Evolutionary conservation across 73 alveolate species (phyloP).

Genomic region (Paramecium sonneborni): DNA sequence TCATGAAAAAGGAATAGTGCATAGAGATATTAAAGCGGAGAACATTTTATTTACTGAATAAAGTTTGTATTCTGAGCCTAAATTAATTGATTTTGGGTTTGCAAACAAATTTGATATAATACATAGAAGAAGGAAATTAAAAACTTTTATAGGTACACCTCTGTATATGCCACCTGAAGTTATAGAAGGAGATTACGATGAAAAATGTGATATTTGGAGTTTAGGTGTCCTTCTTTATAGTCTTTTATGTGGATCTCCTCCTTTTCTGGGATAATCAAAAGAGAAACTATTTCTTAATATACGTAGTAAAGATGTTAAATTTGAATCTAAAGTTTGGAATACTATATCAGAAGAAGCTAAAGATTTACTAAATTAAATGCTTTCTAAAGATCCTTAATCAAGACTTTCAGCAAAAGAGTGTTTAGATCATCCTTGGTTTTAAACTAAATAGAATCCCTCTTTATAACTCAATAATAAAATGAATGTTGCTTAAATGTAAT

Average conservation of each 20-base stretch:
- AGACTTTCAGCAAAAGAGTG: conserved; percentile 86
- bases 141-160: conserved; percentile 48
- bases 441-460: not conserved
- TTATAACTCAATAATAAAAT: not conserved
- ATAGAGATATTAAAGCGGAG: conserved; percentile 98
- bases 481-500: not conserved
- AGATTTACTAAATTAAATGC: conserved; percentile 86
- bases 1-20: conserved; percentile 91
- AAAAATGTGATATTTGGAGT: conserved; percentile 72
- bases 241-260: conserved; percentile 42
- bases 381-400: conserved; percentile 79
- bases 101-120: conserved; percentile 73
- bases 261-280: conserved; percentile 11
- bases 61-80: conserved; percentile 83
- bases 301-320: not conserved
- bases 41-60: conserved; percentile 87
- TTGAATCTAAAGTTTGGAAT: conserved; percentile 49
- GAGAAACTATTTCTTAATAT: not conserved
- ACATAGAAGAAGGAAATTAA: conserved; percentile 50
- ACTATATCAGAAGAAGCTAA: conserved; percentile 77
- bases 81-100: conserved; percentile 96
- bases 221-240: conserved; percentile 60
- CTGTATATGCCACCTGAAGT: conserved; percentile 67
- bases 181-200: conserved; percentile 13
- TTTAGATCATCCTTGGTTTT: conserved; percentile 86